A percentile compares a stretch with the other conserved stretches of the same genome.
Conservation (phyloP, 2,329 filamentous ascomycete genomes). For the Proliferodiscus dingleyae region DNA sequence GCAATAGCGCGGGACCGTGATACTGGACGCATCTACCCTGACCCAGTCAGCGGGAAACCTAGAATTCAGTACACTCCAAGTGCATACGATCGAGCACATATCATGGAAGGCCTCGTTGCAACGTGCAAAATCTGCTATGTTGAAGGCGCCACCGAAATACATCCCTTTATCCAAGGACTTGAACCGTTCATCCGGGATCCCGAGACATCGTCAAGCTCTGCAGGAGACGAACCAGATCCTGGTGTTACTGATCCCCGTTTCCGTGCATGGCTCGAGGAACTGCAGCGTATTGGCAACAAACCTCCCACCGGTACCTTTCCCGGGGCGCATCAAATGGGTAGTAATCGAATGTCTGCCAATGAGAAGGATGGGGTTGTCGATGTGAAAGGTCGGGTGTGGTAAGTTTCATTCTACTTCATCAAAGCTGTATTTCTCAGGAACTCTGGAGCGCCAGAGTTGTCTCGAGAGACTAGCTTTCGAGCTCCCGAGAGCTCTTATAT, state of each 20-base stretch:
- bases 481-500: too few species aligned
- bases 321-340: conserved; percentile 80
- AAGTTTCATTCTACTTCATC: too few species aligned
- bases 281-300: conserved; percentile 45
- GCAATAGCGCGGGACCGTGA: conserved; percentile 71
- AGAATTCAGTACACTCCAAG: conserved; percentile 68
- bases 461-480: too few species aligned
- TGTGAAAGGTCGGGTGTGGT: conserved; percentile 55
- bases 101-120: conserved; percentile 66
- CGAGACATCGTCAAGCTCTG: background rate
- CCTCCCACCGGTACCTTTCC: conserved; percentile 50
- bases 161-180: conserved; percentile 57
- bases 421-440: too few species aligned
- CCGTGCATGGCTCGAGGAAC: conserved; percentile 51
- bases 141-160: conserved; percentile 75
- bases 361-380: conserved; percentile 53
- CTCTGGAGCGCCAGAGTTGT: too few species aligned
- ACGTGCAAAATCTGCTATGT: conserved; percentile 74
- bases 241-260: conserved; percentile 58
- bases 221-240: conserved; percentile 12
- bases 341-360: conserved; percentile 61
- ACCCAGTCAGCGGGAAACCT: conserved; percentile 60
- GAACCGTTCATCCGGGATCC: conserved; percentile 49
- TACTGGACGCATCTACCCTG: conserved; percentile 66
- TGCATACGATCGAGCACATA: conserved; percentile 65